Evolutionary conservation across 768 basidiomycete species (phyloP), one percentile per base, ranked within the genome.

Genomic region (Dioszegia hungarica): DNA sequence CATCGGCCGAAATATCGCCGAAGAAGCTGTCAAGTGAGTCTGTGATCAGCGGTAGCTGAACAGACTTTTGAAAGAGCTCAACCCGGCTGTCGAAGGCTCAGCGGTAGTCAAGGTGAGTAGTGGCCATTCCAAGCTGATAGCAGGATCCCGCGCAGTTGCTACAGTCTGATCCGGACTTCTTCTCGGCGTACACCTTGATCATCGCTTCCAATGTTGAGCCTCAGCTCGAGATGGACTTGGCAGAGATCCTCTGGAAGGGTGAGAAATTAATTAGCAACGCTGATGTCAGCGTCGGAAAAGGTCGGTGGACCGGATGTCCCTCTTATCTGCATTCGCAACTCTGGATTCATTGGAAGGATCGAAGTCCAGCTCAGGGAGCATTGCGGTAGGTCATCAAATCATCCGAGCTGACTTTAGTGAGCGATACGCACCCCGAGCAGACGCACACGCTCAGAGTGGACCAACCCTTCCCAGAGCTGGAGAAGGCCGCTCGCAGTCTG

Each of bases 351-450:
- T 3, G 90, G 89, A 20, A 86, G 90, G 59, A 85, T 98, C 57
- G 86, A 84, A 60, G 84, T 91, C 45, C 95, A 98, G 72, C 88
- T 88, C 62, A 85, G 87, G 60, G 90, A 94, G 68, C 89, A 94
- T 70, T 82, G 85, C 58, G 82, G 89, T 93, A 63, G 70, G 86
- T 61, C 33, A 28, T 8, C 14, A 33, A 10, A 41, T 27, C 34
- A 19, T 6, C 19, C n/a, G 28, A 20, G 28, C 57, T 56, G 48
- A 61, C 45, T 12, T 10, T 56, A 94, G 91, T 95, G 67, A 85
- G 94, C 70, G 89, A 93, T 68, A 88, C 85, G 22, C 91, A 93
- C 74, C 84, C 90, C 0, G 19, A 77, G 81, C 15, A 86, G 82
- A 24, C 89, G 83, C 73, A 78, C 58, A 78, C 79, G 6, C 80